Conservation (phyloP, 2,329 filamentous ascomycete species). For the Cladosporium phlei region DNA sequence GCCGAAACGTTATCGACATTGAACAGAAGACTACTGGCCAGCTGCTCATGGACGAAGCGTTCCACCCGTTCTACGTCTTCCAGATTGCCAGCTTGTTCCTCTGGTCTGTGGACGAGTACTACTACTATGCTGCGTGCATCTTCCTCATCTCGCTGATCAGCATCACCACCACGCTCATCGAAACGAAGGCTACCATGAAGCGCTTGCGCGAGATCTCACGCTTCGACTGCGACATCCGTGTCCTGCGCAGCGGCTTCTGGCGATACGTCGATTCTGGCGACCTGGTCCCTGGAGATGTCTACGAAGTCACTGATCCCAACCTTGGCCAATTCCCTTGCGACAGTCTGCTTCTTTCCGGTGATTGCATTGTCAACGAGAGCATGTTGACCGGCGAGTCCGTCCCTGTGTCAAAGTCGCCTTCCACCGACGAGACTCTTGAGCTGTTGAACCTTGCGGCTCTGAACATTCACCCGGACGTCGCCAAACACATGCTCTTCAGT, state of each 20-base stretch:
- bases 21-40: constrained; percentile 80
- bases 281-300: constrained; percentile 90
- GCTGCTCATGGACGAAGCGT: constrained; percentile 86
- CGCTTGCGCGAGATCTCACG: constrained; percentile 84
- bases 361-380: constrained; percentile 98
- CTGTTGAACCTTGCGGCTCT: constrained; percentile 73
- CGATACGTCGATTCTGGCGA: constrained; percentile 80
- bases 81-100: constrained; percentile 90
- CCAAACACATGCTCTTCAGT: constrained; percentile 85
- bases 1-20: constrained; percentile 85
- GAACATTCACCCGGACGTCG: constrained; percentile 75
- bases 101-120: constrained; percentile 95
- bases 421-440: constrained; percentile 72
- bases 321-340: constrained; percentile 86
- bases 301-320: constrained; percentile 91
- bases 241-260: constrained; percentile 94
- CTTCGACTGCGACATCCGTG: constrained; percentile 92
- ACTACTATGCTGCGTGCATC: constrained; percentile 94
- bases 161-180: constrained; percentile 81
- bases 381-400: constrained; percentile 98
- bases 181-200: constrained; percentile 89
- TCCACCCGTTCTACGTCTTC: constrained; percentile 98
- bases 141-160: constrained; percentile 92
- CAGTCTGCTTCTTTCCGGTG: constrained; percentile 82
- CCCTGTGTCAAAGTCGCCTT: constrained; percentile 86